These are phyloP conservation scores for Penicillium canariense DNA, from an alignment of 495 filamentous ascomycete species.

Conservation along the genomic window DNA sequence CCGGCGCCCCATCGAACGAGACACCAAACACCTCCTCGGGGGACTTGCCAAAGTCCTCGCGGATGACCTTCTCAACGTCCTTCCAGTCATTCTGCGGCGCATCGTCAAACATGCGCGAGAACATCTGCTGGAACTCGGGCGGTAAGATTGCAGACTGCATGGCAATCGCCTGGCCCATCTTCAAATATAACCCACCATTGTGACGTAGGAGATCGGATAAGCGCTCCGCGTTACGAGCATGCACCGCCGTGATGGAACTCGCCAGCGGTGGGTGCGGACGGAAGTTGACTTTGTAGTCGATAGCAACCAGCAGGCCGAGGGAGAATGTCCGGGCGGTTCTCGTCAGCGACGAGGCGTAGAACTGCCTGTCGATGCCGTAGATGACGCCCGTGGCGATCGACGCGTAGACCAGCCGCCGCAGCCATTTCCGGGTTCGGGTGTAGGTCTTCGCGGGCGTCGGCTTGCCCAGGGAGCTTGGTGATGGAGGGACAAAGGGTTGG, in stretches of 20 bases:
- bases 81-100: slow-evolving; percentile 91
- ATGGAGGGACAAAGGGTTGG: slow-evolving; percentile 75
- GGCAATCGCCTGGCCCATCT: slow-evolving; percentile 96
- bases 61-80: slow-evolving; percentile 81
- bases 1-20: slow-evolving; percentile 64
- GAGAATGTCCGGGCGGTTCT: slow-evolving; percentile 81
- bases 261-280: slow-evolving; percentile 67
- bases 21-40: slow-evolving; percentile 88
- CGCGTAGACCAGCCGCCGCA: slow-evolving; percentile 66
- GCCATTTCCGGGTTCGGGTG: slow-evolving; percentile 68
- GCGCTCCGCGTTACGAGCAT: slow-evolving; percentile 77
- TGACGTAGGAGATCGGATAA: slow-evolving; percentile 72
- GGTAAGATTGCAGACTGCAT: slow-evolving; percentile 96
- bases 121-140: slow-evolving; percentile 93
- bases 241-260: slow-evolving; percentile 66
- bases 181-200: slow-evolving; percentile 94
- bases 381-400: slow-evolving; percentile 55
- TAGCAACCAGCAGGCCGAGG: slow-evolving; percentile 73
- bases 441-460: slow-evolving; percentile 64
- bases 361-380: slow-evolving; percentile 66
- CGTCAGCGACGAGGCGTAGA: slow-evolving; percentile 73
- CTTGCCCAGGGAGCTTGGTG: slow-evolving; percentile 74
- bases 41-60: slow-evolving; percentile 80
- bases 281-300: slow-evolving; percentile 98
- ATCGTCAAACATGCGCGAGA: slow-evolving; percentile 95